These are phyloP conservation scores for Exophiala calicioides DNA, from an alignment of 2,329 filamentous ascomycete species.

Conservation along the genomic window DNA sequence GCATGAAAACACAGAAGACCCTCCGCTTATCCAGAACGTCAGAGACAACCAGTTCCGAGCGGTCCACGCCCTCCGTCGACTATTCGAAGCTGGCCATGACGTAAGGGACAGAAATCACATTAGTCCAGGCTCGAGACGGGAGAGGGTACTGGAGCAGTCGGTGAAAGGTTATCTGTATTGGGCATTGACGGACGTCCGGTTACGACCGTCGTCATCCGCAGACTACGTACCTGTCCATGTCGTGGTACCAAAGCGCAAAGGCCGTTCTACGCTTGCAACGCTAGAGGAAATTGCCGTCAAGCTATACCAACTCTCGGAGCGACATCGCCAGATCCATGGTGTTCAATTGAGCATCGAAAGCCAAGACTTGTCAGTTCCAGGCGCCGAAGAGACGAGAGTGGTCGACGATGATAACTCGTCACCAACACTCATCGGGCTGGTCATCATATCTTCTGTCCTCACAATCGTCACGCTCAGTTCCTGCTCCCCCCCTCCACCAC, in stretches of 20 bases:
- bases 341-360: conserved; percentile 24
- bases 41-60: conserved; percentile 51
- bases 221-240: conserved; percentile 48
- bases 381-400: conserved; percentile 15
- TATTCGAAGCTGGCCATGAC: conserved; percentile 54
- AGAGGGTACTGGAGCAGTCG: conserved; percentile 29
- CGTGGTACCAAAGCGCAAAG: conserved; percentile 44
- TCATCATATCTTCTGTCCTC: conserved; percentile 56
- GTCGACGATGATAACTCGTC: conserved; percentile 31
- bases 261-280: conserved; percentile 43
- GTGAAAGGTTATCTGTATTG: conserved; percentile 55
- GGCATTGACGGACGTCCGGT: conserved; percentile 51
- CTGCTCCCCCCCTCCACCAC: background rate
- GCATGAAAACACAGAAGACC: conserved; percentile 35
- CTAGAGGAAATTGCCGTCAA: conserved; percentile 47
- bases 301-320: conserved; percentile 45
- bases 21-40: conserved; percentile 48
- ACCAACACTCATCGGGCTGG: conserved; percentile 57
- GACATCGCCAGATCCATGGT: conserved; percentile 41
- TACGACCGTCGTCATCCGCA: conserved; percentile 39
- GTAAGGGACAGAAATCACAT: conserved; percentile 53
- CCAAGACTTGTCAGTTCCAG: background rate
- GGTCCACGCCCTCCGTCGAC: conserved; percentile 51
- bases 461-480: conserved; percentile 52
- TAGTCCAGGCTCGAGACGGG: conserved; percentile 32